These are phyloP conservation scores for Botryotinia narcissicola DNA, from an alignment of 2,329 filamentous ascomycete genomes.

Conservation along the genomic window DNA sequence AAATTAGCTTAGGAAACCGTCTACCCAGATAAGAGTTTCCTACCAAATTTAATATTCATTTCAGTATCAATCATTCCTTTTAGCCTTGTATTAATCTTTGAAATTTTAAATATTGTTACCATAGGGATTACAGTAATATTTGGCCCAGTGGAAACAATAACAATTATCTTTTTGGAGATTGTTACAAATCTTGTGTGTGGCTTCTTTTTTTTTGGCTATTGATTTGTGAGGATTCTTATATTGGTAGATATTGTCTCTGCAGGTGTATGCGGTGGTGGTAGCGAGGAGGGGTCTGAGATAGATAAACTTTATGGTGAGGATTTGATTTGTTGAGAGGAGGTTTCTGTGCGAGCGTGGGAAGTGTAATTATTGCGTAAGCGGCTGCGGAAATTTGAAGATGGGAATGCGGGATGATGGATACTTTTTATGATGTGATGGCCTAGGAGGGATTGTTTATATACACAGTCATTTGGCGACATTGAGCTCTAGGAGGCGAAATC, in stretches of 20 bases:
- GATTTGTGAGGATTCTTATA: neutral
- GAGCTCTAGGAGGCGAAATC: neutral
- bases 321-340: neutral
- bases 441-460: neutral
- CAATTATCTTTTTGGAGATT: neutral
- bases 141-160: neutral
- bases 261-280: neutral
- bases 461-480: neutral
- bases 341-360: neutral
- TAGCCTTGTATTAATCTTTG: neutral
- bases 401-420: neutral
- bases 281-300: neutral
- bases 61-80: neutral
- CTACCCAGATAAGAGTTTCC: rapidly evolving
- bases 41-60: neutral
- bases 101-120: neutral
- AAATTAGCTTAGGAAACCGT: neutral
- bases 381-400: neutral
- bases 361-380: neutral
- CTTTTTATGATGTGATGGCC: neutral
- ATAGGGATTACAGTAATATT: neutral
- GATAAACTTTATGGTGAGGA: neutral
- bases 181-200: neutral
- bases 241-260: neutral
- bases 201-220: neutral